A percentile compares a stretch with the other conserved stretches of the same genome.
These are phyloP conservation scores for Tulasnella sp. DNA, from an alignment of 768 basidiomycete species.

Conservation along the genomic window DNA sequence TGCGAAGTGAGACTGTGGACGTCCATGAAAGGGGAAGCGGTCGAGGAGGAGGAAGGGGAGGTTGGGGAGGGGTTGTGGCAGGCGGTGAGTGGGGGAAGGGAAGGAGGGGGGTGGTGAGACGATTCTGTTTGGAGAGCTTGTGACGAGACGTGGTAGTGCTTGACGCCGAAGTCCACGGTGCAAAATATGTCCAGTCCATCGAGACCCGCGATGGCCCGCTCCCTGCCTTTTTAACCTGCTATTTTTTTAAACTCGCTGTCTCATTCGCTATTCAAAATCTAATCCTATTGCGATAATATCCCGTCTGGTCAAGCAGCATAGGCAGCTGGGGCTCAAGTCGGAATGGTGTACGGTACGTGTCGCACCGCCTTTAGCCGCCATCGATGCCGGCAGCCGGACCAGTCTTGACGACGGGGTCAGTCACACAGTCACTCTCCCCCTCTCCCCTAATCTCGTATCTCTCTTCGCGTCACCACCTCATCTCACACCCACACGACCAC, in stretches of 20 bases:
- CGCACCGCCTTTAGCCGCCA: background rate
- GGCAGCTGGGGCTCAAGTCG: too few species aligned
- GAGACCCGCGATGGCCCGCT: too few species aligned
- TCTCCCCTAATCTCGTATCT: conserved; percentile 1
- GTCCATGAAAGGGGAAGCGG: conserved; percentile 22
- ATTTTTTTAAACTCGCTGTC: too few species aligned
- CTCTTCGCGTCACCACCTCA: background rate
- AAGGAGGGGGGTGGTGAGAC: conserved; percentile 22
- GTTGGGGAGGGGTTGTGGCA: conserved; percentile 23
- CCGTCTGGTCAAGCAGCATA: too few species aligned
- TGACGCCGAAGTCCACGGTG: too few species aligned
- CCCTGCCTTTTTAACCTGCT: too few species aligned
- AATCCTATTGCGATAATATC: too few species aligned
- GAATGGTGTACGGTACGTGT: background rate
- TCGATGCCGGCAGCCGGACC: background rate
- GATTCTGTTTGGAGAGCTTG: conserved; percentile 24
- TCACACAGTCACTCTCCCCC: background rate
- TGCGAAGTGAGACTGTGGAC: conserved; percentile 15
- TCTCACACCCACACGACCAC: too few species aligned
- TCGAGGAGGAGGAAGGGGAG: conserved; percentile 23
- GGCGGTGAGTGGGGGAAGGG: conserved; percentile 19
- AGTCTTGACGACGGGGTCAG: background rate
- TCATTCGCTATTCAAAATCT: too few species aligned
- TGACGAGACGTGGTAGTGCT: conserved; percentile 18
- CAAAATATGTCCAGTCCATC: too few species aligned